A percentile compares a stretch with the other conserved stretches of the same genome.
Conservation (phyloP, 495 filamentous ascomycete genomes). For the Darksidea phi region DNA sequence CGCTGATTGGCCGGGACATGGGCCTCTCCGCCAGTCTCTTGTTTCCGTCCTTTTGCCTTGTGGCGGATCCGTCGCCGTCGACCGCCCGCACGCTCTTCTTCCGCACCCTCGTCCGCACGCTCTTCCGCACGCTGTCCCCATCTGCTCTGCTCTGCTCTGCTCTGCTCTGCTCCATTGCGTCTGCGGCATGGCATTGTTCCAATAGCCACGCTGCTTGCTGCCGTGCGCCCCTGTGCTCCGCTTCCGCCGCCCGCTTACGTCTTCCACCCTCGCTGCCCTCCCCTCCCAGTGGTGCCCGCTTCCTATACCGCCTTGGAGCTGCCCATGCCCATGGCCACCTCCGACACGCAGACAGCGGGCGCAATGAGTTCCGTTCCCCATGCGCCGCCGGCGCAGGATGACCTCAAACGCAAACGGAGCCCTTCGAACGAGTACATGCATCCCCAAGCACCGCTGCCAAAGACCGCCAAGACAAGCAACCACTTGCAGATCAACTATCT, state of each 20-base stretch:
- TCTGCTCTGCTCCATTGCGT: conserved; percentile 1
- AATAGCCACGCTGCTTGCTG: background rate
- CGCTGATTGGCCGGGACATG: background rate
- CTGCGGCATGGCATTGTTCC: background rate
- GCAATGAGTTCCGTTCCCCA: conserved; percentile 7
- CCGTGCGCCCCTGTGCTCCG: background rate
- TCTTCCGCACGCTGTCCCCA: no score
- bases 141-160: no score
- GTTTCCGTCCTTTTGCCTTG: background rate
- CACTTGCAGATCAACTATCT: conserved; percentile 82
- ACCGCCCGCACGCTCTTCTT: background rate
- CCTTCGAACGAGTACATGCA: conserved; percentile 49
- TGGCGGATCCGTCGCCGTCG: background rate
- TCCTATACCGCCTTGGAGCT: conserved; percentile 22
- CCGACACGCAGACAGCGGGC: conserved; percentile 11
- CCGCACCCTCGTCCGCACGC: no score
- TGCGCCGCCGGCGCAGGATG: background rate
- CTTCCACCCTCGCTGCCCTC: conserved; percentile 17
- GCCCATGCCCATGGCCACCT: conserved; percentile 12
- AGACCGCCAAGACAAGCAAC: conserved; percentile 54
- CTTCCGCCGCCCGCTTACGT: conserved; percentile 8
- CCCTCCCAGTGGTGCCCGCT: conserved; percentile 25
- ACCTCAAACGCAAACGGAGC: conserved; percentile 60
- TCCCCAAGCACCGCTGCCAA: conserved; percentile 48
- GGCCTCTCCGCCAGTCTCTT: background rate